Evolutionary conservation across 73 alveolate genomes (phyloP).

Genomic region (Paramecium sonneborni): DNA sequence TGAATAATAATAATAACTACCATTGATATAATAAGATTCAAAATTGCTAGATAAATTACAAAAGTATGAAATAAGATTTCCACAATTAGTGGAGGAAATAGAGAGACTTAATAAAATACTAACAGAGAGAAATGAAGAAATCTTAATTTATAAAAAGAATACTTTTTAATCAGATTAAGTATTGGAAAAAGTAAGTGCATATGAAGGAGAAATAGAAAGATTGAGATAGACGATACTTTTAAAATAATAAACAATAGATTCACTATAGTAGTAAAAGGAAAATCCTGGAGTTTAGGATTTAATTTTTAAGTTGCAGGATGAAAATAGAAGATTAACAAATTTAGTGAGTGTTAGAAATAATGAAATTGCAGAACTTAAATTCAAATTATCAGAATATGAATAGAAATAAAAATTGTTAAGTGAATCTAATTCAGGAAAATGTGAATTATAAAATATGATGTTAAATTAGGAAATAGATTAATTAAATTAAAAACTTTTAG

Average conservation of each 20-base stretch:
- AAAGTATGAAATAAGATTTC: conserved; percentile 23
- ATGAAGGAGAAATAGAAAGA: conserved; percentile 51
- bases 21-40: neutral
- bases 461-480: neutral
- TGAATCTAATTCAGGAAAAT: neutral
- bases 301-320: neutral
- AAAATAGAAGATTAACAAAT: conserved; percentile 1
- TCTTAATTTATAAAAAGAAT: neutral
- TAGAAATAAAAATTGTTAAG: neutral
- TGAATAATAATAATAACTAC: neutral
- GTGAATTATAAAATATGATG: neutral
- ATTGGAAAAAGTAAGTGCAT: neutral
- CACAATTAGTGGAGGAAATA: conserved; percentile 21
- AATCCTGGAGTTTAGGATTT: conserved; percentile 11
- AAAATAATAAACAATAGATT: conserved; percentile 10
- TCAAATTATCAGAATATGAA: conserved; percentile 3
- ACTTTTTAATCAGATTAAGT: neutral
- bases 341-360: conserved; percentile 18
- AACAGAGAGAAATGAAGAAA: conserved; percentile 45
- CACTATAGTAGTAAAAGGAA: neutral
- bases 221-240: neutral
- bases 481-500: neutral
- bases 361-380: conserved; percentile 44
- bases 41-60: neutral
- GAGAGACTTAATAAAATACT: conserved; percentile 37